Evolutionary conservation across 1,284 basidiomycete genomes (phyloP).

Genomic region (Paramarasmius palmivorus): DNA sequence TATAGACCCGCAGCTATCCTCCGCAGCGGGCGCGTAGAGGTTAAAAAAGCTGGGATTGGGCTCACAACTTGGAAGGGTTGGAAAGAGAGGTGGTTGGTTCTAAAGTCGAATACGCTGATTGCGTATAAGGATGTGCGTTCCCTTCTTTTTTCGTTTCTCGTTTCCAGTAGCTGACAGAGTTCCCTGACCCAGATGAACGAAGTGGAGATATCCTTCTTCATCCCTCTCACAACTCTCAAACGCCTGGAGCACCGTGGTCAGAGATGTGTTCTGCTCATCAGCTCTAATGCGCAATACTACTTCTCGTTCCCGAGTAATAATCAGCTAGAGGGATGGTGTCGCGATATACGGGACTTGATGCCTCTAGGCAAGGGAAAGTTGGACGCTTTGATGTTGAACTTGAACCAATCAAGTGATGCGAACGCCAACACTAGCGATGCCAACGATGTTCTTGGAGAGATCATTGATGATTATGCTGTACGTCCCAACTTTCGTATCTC

Average conservation of each 20-base stretch:
- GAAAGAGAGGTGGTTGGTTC: constrained; percentile 20
- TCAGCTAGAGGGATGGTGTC: constrained; percentile 9
- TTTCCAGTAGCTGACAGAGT: neutral
- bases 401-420: too few relatives aligned
- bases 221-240: constrained; percentile 7
- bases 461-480: constrained; percentile 8
- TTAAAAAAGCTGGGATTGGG: constrained; percentile 11
- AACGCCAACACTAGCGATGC: neutral
- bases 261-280: constrained; percentile 8
- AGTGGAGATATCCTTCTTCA: constrained; percentile 3
- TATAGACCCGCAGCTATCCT: neutral
- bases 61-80: constrained; percentile 12
- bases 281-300: constrained; percentile 7
- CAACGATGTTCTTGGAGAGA: constrained; percentile 3
- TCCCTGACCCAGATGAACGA: constrained; percentile 6
- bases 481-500: too few relatives aligned
- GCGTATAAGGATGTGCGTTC: constrained; percentile 19
- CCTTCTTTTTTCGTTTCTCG: neutral
- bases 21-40: constrained; percentile 6
- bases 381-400: neutral
- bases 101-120: constrained; percentile 16
- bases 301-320: constrained; percentile 9
- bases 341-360: neutral
- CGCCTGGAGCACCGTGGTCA: constrained; percentile 3
- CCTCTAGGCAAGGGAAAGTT: too few relatives aligned